phyloP scores from a whole-genome alignment of 257 asterid species.

The Nicotiana paniculata region DNA sequence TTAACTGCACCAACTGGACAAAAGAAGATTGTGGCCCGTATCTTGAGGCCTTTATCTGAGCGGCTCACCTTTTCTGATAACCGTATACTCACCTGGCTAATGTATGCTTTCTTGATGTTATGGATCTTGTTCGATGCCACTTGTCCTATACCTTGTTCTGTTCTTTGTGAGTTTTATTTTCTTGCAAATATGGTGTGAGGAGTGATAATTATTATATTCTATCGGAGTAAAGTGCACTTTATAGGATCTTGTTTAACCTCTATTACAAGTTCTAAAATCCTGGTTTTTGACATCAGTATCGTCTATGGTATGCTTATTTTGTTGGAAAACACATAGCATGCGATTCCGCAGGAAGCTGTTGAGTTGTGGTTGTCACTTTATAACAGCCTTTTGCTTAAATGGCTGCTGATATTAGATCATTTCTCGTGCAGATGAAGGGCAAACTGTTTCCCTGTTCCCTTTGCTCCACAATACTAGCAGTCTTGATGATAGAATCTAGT shows the following conservation, averaged over 20 bases:
- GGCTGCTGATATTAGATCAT: neutral
- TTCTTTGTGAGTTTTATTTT: neutral
- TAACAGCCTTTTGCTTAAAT: neutral
- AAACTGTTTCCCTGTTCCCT: neutral
- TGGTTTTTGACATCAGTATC: neutral
- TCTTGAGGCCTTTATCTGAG: neutral
- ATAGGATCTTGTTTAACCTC: neutral
- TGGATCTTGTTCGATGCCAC: neutral
- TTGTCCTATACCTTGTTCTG: neutral
- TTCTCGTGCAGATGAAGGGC: neutral
- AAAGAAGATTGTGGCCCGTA: neutral
- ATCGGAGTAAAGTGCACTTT: neutral
- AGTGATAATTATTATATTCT: neutral
- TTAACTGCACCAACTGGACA: neutral
- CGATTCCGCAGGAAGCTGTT: neutral
- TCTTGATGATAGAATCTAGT: neutral
- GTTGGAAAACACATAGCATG: neutral
- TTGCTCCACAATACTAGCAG: neutral
- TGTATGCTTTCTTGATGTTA: neutral
- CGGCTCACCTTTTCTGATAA: neutral
- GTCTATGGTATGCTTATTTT: neutral
- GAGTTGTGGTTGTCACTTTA: neutral
- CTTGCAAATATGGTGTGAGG: neutral
- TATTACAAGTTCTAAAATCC: neutral
- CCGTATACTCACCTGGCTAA: neutral